Evolutionary conservation across 2,329 filamentous ascomycete species (phyloP).

Genomic region (Colletotrichum spaethianum): DNA sequence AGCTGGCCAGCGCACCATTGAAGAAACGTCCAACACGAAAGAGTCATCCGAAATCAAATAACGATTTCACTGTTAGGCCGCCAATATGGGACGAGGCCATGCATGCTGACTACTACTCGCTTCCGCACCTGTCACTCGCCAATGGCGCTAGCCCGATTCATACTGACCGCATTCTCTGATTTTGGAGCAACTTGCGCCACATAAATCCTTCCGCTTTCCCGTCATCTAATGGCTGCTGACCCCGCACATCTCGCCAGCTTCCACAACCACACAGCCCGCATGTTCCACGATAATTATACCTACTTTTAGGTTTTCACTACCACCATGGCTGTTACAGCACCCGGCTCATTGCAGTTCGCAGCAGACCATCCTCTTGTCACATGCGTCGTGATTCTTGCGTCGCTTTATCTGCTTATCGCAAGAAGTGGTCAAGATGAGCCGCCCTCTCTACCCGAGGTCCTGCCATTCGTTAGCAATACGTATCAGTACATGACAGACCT

Average conservation of each 20-base stretch:
- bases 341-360: not conserved
- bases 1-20: not conserved
- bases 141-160: not conserved
- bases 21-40: not conserved
- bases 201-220: not conserved
- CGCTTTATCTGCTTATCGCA: not conserved
- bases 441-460: constrained; percentile 29
- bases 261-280: not conserved
- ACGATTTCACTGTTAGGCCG: not conserved
- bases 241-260: not conserved
- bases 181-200: not conserved
- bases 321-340: not conserved
- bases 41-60: not conserved
- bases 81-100: not conserved
- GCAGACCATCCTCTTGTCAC: not conserved
- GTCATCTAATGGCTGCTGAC: not conserved
- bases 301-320: not conserved
- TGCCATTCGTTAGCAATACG: constrained; percentile 43
- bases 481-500: constrained; percentile 41
- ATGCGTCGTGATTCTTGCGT: not conserved
- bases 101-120: not conserved
- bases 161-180: not conserved
- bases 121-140: not conserved
- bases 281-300: not conserved
- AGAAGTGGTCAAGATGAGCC: constrained; percentile 14